Evolutionary conservation across 805 yeast genomes (phyloP), one percentile per base, ranked within the genome.

Genomic region (Saccharomycopsis babjevae): DNA sequence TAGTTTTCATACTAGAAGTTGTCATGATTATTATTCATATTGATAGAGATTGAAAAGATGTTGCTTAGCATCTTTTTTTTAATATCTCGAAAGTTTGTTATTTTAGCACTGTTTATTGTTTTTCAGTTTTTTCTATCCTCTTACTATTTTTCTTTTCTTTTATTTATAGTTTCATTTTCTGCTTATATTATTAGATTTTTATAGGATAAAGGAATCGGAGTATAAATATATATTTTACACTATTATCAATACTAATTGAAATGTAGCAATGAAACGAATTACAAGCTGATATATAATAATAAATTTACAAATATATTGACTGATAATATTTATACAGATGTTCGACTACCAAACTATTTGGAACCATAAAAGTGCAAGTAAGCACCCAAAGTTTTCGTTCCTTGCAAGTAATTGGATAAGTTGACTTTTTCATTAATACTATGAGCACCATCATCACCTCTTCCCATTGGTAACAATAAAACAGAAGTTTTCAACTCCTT

Each of bases 371-470:
- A 92, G 76, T 94, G 97, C 72, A 94, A 79, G 76, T 91, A 94
- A 20, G 97, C 97, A 66, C 93, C 86, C 75, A 93, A 82, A 15
- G 97, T 88, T 79, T 94, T 94, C 70, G 88, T 84, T 66, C 99
- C 99, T 70, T 89, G 88, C 67, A 94, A 84, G 76, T 89, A 94
- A 79, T 94, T 94, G 66, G 87, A 77, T 59, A 91, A 78, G 72
- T 96, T 88, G 68, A 94, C 77, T 78, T 94, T 94, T 77, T 94
- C 99, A 72, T 94, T 94, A 69, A 94, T 91, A 25, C 97, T 90
- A 74, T 94, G 99, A 56, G 99, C 99, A 68, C 99, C 99, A 71
- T 94, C 99, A 73, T 94, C 97, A 67, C 99, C 99, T 76, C 96
- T 87, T 66, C 99, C 99, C 88, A 94, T 88, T 65, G 99, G 99